Conservation (phyloP, 1,284 basidiomycete species). For the Trichosporon sp. region DNA sequence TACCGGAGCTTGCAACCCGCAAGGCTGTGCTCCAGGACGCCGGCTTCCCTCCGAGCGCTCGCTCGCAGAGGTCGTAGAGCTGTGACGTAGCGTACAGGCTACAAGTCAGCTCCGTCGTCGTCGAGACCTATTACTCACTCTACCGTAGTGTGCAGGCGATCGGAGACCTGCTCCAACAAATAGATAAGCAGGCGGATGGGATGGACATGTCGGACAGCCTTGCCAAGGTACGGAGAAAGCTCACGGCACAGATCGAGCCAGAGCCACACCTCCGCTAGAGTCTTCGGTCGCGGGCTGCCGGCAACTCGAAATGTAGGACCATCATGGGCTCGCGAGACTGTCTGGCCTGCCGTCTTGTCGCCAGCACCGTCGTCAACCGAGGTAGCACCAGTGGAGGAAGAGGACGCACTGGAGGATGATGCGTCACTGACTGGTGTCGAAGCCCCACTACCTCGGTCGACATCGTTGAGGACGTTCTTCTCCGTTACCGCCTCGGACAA, state of each 20-base stretch:
- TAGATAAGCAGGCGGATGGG: slow-evolving; percentile 4
- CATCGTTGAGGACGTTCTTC: neutral
- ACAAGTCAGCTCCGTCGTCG: neutral
- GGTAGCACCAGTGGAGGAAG: neutral
- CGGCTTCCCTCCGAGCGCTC: neutral
- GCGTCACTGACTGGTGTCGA: neutral
- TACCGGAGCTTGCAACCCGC: slow-evolving; percentile 2
- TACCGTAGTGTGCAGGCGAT: neutral
- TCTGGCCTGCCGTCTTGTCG: neutral
- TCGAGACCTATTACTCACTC: neutral
- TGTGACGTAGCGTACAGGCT: slow-evolving; percentile 10
- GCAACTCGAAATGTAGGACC: neutral
- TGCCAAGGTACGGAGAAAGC: neutral
- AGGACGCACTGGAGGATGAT: neutral
- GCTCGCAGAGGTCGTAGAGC: slow-evolving; percentile 12
- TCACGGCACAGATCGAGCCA: slow-evolving; percentile 12
- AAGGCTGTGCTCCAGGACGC: slow-evolving; percentile 7
- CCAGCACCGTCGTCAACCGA: neutral
- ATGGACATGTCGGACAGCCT: neutral
- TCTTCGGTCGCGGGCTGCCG: neutral
- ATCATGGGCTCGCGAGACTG: neutral
- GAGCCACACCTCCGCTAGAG: slow-evolving; percentile 2
- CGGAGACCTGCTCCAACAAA: neutral
- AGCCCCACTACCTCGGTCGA: neutral
- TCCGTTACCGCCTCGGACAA: neutral